Evolutionary conservation across 352 stramenopile species (phyloP).

Genomic region (Globisporangium yorkense): DNA sequence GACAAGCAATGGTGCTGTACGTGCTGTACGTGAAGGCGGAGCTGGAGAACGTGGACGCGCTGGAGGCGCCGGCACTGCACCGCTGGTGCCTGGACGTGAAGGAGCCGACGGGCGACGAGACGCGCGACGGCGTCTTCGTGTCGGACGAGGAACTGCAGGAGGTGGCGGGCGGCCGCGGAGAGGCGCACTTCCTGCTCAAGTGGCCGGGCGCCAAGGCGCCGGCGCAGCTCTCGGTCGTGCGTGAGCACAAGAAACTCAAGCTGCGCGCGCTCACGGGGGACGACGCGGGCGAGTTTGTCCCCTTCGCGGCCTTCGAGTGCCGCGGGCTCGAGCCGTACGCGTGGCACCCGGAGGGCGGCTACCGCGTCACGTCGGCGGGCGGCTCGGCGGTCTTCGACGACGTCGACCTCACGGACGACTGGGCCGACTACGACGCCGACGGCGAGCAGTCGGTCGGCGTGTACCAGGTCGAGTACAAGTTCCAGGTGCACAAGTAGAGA

Average conservation of each 20-base stretch:
- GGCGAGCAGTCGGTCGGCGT: conserved; percentile 69
- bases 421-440: conserved; percentile 84
- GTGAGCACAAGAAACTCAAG: conserved; percentile 85
- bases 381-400: conserved; percentile 68
- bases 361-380: conserved; percentile 56
- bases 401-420: conserved; percentile 79
- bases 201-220: conserved; percentile 80
- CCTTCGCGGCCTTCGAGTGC: conserved; percentile 84
- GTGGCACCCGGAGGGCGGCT: conserved; percentile 80
- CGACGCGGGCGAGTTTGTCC: conserved; percentile 73
- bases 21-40: conserved; percentile 87
- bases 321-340: conserved; percentile 72
- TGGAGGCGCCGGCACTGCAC: conserved; percentile 58
- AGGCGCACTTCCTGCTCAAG: conserved; percentile 82
- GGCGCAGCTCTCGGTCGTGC: conserved; percentile 75
- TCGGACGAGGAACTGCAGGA: conserved; percentile 76
- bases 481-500: conserved; percentile 68
- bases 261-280: conserved; percentile 35
- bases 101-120: conserved; percentile 72
- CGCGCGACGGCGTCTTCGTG: conserved; percentile 69
- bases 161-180: conserved; percentile 63
- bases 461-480: conserved; percentile 78
- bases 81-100: conserved; percentile 85
- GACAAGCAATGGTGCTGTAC: conserved; percentile 65
- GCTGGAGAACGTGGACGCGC: conserved; percentile 79